Conservation (phyloP, 768 basidiomycete species). For the Rhizopogon rudus region DNA sequence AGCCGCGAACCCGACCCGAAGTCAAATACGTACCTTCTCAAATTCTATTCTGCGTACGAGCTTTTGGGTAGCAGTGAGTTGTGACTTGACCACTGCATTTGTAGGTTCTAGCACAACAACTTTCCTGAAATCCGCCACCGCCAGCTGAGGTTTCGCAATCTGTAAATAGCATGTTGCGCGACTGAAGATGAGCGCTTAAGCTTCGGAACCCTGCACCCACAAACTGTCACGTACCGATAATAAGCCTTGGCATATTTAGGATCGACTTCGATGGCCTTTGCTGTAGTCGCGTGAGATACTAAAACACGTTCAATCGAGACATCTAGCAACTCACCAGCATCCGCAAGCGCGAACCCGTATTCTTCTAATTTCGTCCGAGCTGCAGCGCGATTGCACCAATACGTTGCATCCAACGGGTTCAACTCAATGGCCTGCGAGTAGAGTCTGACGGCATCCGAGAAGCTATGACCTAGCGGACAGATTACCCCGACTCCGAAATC, state of each 20-base stretch:
- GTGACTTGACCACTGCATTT: constrained; percentile 74
- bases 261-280: constrained; percentile 83
- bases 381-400: constrained; percentile 95
- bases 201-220: neutral
- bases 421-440: constrained; percentile 84
- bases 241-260: constrained; percentile 88
- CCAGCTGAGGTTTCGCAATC: constrained; percentile 80
- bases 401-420: constrained; percentile 83
- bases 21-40: constrained; percentile 59
- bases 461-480: constrained; percentile 58
- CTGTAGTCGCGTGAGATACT: constrained; percentile 31
- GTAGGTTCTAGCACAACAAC: constrained; percentile 80
- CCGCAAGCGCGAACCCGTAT: constrained; percentile 85
- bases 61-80: constrained; percentile 87
- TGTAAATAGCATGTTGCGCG: constrained; percentile 91
- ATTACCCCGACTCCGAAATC: neutral
- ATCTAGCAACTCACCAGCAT: constrained; percentile 61
- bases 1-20: neutral
- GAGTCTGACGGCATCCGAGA: constrained; percentile 65
- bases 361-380: constrained; percentile 91
- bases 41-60: constrained; percentile 86
- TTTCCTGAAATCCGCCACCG: constrained; percentile 85
- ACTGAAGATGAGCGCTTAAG: constrained; percentile 31
- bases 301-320: neutral
- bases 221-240: constrained; percentile 52